Evolutionary conservation across 176 grass and related monocot species (phyloP), one percentile per base, ranked within the genome.

Genomic region (Oryza officinalis): DNA sequence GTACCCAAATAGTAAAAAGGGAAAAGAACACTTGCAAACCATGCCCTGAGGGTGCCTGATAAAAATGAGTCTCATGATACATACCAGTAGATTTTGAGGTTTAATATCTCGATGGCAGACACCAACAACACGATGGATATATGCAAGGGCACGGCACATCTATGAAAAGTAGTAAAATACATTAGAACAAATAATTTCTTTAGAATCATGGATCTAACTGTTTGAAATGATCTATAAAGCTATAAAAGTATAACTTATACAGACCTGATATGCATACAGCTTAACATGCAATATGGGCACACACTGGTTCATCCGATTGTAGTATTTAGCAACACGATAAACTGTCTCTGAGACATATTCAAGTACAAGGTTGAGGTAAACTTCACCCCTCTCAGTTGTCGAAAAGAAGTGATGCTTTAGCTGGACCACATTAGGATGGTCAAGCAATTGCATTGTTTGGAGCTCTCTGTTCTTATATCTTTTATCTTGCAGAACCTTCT

Each of bases 401-500:
- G 95, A 97, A 89, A 97, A 97, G 78, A 97, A 97, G 83, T 94
- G 87, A 85, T 97, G 95, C 73, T 94, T 94, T 76, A 97, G 81
- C 67, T 94, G 90, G 84, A 97, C 95, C 32, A 97, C 86, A 92
- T 89, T 97, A 26, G 92, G 95, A 92, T 97, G 95, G 47, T 91
- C 85, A 81, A 94, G 92, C 71, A 94, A 77, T 52, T 92, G 95
- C 95, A 97, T 94, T 66, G 93, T 92, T 89, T 97, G 92, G 41
- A 97, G 88, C 65, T 97, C 95, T 81, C 95, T 94, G 80, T 97
- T 97, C 82, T 97, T 97, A 70, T 97, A 97, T 77, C 95, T 84
- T 84, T 97, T 97, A 89, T 97, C 95, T 86, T 97, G 95, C 72
- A 97, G 80, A 32, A 97, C 95, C 86, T 97, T 97, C 76, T 97